A percentile compares a stretch with the other conserved stretches of the same genome.
These are phyloP conservation scores for Aphanoascus verrucosus DNA, from an alignment of 2,329 filamentous ascomycete species.

Conservation along the genomic window DNA sequence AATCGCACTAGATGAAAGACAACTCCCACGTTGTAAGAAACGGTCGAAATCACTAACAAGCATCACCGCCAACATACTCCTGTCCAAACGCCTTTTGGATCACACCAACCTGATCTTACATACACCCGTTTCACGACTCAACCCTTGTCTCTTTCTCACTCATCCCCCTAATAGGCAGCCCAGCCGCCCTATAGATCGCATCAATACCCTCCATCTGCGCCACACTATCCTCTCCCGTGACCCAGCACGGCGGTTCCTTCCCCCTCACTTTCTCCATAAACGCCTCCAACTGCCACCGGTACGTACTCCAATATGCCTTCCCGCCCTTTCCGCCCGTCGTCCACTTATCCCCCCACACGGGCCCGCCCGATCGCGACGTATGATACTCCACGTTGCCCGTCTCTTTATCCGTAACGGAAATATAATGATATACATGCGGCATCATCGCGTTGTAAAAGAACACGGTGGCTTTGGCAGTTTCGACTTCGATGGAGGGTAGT, in stretches of 20 bases:
- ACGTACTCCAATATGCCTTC: slow-evolving; percentile 15
- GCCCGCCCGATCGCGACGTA: slow-evolving; percentile 23
- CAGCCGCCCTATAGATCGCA: slow-evolving; percentile 14
- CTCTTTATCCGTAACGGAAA: slow-evolving; percentile 23
- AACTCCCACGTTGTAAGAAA: too few species aligned
- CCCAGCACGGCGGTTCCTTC: slow-evolving; percentile 15
- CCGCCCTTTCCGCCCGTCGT: slow-evolving; percentile 23
- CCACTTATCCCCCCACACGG: slow-evolving; percentile 23
- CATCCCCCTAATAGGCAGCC: slow-evolving; percentile 10
- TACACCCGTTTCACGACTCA: too few species aligned
- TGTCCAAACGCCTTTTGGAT: too few species aligned
- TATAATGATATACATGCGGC: slow-evolving; percentile 28
- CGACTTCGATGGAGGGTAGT: slow-evolving; percentile 26
- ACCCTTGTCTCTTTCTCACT: not conserved
- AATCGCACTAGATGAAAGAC: too few species aligned
- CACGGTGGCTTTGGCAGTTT: slow-evolving; percentile 24
- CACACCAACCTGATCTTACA: too few species aligned
- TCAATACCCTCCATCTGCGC: slow-evolving; percentile 14
- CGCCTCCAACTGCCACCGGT: slow-evolving; percentile 16
- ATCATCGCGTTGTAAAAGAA: slow-evolving; percentile 28
- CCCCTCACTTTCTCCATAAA: slow-evolving; percentile 15
- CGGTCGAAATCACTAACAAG: too few species aligned
- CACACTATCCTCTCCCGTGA: slow-evolving; percentile 13
- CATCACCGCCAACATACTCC: too few species aligned
- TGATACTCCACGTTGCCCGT: slow-evolving; percentile 21